Evolutionary conservation across 768 basidiomycete genomes (phyloP).

Genomic region (Panaeolus cyanescens): DNA sequence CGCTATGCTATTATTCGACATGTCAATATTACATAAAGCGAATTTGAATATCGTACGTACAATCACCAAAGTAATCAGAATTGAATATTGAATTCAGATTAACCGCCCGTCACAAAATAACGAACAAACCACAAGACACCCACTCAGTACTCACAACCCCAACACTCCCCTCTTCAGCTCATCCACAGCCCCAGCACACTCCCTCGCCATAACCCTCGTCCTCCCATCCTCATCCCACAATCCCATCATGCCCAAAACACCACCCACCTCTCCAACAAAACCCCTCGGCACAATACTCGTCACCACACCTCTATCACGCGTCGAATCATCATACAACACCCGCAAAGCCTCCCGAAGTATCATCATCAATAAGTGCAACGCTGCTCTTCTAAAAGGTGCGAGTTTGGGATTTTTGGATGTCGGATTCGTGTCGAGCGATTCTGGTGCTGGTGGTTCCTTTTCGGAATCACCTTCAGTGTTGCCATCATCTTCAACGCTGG

Average conservation of each 20-base stretch:
- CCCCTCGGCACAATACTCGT: constrained; percentile 26
- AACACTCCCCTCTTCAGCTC: constrained; percentile 50
- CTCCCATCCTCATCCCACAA: constrained; percentile 72
- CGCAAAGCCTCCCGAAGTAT: constrained; percentile 62
- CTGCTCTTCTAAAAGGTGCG: constrained; percentile 82
- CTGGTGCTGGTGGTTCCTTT: constrained; percentile 20
- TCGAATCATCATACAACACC: constrained; percentile 47
- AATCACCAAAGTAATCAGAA: too few relatives aligned
- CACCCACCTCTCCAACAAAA: constrained; percentile 50
- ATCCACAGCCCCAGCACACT: constrained; percentile 57
- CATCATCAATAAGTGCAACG: constrained; percentile 77
- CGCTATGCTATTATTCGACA: too few relatives aligned
- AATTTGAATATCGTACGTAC: too few relatives aligned
- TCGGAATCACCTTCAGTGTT: background rate
- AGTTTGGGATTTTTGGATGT: constrained; percentile 62
- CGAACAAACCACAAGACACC: too few relatives aligned
- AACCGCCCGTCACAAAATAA: too few relatives aligned
- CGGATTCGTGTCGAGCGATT: constrained; percentile 58
- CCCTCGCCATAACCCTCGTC: constrained; percentile 76
- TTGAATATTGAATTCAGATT: too few relatives aligned
- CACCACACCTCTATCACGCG: constrained; percentile 11
- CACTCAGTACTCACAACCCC: constrained; percentile 30
- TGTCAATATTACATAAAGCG: too few relatives aligned
- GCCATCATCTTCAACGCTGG: background rate
- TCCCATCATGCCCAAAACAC: constrained; percentile 69